phyloP scores from a whole-genome alignment of 2,329 filamentous ascomycete species.

The Ascocoryne sarcoides region DNA sequence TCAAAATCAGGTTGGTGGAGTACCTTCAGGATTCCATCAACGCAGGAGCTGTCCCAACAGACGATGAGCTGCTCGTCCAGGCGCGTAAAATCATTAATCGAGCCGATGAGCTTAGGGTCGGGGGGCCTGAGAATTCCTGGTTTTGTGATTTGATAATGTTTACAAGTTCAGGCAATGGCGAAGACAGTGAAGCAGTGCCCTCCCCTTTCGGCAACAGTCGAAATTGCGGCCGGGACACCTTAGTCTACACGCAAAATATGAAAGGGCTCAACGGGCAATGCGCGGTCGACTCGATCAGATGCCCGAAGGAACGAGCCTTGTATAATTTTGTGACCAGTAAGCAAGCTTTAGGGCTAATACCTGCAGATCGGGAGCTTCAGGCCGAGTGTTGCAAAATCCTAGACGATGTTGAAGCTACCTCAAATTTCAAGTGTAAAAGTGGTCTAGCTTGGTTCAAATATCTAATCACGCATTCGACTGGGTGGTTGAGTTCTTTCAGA shows the following conservation, averaged over 20 bases:
- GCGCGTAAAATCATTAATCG: constrained; percentile 51
- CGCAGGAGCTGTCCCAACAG: constrained; percentile 35
- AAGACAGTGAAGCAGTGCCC: neutral
- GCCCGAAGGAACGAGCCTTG: constrained; percentile 19
- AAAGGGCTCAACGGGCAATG: neutral
- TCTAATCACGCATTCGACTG: constrained; percentile 38
- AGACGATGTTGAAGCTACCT: constrained; percentile 42
- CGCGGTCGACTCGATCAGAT: constrained; percentile 10
- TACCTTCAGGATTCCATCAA: constrained; percentile 40
- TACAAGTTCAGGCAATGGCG: too few species aligned
- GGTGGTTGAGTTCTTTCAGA: constrained; percentile 49
- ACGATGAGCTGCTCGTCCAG: constrained; percentile 47
- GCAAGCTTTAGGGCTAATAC: constrained; percentile 42
- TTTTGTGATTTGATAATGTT: constrained; percentile 51
- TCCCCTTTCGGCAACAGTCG: neutral
- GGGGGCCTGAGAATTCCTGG: constrained; percentile 39
- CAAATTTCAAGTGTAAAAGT: constrained; percentile 19
- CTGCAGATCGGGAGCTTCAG: constrained; percentile 52
- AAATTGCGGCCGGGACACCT: neutral
- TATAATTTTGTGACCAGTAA: constrained; percentile 18
- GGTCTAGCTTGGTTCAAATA: constrained; percentile 47
- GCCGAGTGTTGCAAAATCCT: constrained; percentile 50
- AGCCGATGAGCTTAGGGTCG: constrained; percentile 35
- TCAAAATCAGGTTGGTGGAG: constrained; percentile 49
- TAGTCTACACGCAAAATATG: constrained; percentile 1